Evolutionary conservation across 2,329 filamentous ascomycete species (phyloP), one percentile per base, ranked within the genome.

Genomic region (Pseudogymnoascus sp.): DNA sequence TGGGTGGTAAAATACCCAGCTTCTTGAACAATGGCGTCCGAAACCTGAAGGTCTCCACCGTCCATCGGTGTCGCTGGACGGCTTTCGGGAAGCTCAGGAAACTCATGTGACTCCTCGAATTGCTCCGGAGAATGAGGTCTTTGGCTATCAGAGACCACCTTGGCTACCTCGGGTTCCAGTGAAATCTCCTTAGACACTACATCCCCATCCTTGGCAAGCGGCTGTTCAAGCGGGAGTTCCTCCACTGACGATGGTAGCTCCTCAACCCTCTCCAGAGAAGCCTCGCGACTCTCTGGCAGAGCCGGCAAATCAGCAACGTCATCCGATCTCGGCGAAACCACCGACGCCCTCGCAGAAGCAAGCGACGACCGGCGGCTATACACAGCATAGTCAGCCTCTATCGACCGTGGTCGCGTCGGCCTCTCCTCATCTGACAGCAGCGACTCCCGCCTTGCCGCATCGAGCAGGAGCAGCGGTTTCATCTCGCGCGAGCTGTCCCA

Each of bases 401-500:
- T 60, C 12, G 38, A 41, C 19, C 59, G 40, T 41, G 60, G 19
- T 5, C 35, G 19, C 8, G 35, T 61, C 69, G 59, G 73, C 73
- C 31, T 73, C 69, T 46, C 72, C 69, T 31, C 68, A 64, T 10
- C 67, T 64, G n/a, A 71, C 67, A 24, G 4, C 12, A 38, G 33
- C 33, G 59, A 60, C 8, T 60, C 35, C 0, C 59, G 33, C 35
- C 59, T 60, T 6, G 59, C 16, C 2, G 38, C 33, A n/a, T 60
- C 59, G 4, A 41, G 31, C 12, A 60, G 19, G 22, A 40, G 12
- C 7, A 97, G 78, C 0, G 93, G 93, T 68, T 89, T 87, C 70
- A 93, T 88, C 71, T 95, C 91, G 62, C 83, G 83, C 16, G 81
- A 82, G 66, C 76, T 84, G 50, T 86, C 84, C 84, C 84, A 87